These are phyloP conservation scores for Candida sithepensis DNA, from an alignment of 805 yeast species.

Conservation along the genomic window DNA sequence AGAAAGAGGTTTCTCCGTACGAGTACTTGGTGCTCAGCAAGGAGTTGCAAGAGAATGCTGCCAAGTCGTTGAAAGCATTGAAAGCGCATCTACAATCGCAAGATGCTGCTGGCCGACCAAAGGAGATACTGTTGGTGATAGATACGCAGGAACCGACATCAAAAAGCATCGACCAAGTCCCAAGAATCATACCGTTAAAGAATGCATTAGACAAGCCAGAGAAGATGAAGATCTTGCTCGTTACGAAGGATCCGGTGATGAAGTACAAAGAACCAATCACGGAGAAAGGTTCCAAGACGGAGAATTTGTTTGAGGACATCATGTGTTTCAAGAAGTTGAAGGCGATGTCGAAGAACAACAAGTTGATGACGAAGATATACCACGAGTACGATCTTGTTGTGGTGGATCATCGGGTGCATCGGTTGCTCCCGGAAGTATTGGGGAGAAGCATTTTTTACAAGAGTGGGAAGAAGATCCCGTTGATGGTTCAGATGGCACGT, in stretches of 20 bases:
- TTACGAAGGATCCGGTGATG: conserved; percentile 72
- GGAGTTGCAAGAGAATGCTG: conserved; percentile 12
- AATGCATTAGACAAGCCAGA: conserved; percentile 47
- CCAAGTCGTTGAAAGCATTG: conserved; percentile 29
- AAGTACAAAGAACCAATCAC: conserved; percentile 49
- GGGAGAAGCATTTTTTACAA: conserved; percentile 57
- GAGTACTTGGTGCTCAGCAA: conserved; percentile 13
- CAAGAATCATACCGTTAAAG: conserved; percentile 57
- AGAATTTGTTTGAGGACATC: conserved; percentile 59
- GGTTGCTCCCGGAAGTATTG: conserved; percentile 52
- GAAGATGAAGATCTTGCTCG: conserved; percentile 50
- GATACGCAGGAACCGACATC: conserved; percentile 45
- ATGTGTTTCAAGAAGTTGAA: conserved; percentile 56
- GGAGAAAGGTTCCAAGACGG: conserved; percentile 49
- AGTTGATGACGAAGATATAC: conserved; percentile 44
- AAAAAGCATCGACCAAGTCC: conserved; percentile 44
- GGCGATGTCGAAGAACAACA: conserved; percentile 40
- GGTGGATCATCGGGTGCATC: conserved; percentile 66
- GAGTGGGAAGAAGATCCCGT: conserved; percentile 64
- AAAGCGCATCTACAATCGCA: conserved; percentile 26
- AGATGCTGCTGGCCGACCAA: conserved; percentile 23
- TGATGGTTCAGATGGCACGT: conserved; percentile 58
- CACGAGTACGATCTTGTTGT: conserved; percentile 65
- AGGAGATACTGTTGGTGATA: conserved; percentile 40
- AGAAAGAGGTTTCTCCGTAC: not conserved